Evolutionary conservation across 805 yeast genomes (phyloP).

Genomic region (Candida hungchunana): DNA sequence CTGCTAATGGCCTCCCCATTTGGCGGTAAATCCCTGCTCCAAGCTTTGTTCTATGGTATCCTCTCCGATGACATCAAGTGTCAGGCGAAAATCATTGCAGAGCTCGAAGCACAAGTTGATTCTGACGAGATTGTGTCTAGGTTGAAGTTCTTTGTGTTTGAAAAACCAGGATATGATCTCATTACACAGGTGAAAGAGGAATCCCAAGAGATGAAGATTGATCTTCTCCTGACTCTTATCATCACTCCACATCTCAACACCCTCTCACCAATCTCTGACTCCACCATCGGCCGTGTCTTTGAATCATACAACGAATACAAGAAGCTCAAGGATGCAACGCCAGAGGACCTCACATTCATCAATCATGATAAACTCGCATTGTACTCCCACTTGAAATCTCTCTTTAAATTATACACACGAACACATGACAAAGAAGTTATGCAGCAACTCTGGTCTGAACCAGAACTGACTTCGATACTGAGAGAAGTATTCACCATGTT

Average conservation of each 20-base stretch:
- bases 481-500: slow-evolving; percentile 69
- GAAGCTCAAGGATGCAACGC: slow-evolving; percentile 24
- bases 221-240: slow-evolving; percentile 19
- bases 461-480: slow-evolving; percentile 69
- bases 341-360: slow-evolving; percentile 15
- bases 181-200: slow-evolving; percentile 26
- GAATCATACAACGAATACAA: slow-evolving; percentile 26
- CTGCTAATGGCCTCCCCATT: slow-evolving; percentile 77
- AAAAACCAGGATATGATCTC: slow-evolving; percentile 30
- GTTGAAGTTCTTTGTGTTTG: slow-evolving; percentile 30
- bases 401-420: slow-evolving; percentile 59
- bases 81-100: slow-evolving; percentile 49
- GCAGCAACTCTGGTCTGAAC: slow-evolving; percentile 80
- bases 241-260: slow-evolving; percentile 23
- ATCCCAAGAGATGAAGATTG: slow-evolving; percentile 18
- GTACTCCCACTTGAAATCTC: slow-evolving; percentile 53
- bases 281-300: slow-evolving; percentile 18
- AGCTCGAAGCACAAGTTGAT: slow-evolving; percentile 38
- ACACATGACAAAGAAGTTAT: slow-evolving; percentile 72
- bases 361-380: slow-evolving; percentile 27
- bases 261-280: slow-evolving; percentile 12
- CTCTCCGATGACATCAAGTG: slow-evolving; percentile 70
- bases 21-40: slow-evolving; percentile 64
- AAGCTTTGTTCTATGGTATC: slow-evolving; percentile 67
- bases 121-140: slow-evolving; percentile 26